These are phyloP conservation scores for Colletotrichum somersetense DNA, from an alignment of 2,329 filamentous ascomycete species.

Conservation along the genomic window DNA sequence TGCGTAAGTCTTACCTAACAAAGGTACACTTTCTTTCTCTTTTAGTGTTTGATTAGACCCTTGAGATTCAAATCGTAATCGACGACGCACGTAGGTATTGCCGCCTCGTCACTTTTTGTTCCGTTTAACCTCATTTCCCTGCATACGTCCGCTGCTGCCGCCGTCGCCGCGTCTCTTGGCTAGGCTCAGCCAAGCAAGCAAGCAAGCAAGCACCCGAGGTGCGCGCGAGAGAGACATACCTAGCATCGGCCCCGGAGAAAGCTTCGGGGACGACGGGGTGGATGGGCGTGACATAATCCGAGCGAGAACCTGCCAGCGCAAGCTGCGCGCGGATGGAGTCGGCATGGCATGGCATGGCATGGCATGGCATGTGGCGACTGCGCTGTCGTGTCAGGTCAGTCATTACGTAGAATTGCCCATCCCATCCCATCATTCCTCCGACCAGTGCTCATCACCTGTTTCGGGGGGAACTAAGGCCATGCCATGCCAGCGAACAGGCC, in stretches of 20 bases:
- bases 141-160: not conserved
- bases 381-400: slow-evolving; percentile 36
- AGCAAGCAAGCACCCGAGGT: not conserved
- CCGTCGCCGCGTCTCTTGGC: not conserved
- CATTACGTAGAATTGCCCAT: slow-evolving; percentile 37
- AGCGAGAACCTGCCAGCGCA: slow-evolving; percentile 10
- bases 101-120: not conserved
- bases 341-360: not conserved
- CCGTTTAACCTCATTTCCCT: not conserved
- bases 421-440: slow-evolving; percentile 21
- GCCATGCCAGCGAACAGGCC: slow-evolving; percentile 16
- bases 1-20: not conserved
- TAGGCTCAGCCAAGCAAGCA: not conserved
- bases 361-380: slow-evolving; percentile 28
- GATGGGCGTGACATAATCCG: slow-evolving; percentile 23
- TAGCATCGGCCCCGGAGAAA: too few relatives aligned
- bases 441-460: slow-evolving; percentile 1
- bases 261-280: not conserved
- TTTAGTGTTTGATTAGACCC: slow-evolving; percentile 19
- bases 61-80: slow-evolving; percentile 1
- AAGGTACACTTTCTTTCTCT: slow-evolving; percentile 25
- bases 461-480: slow-evolving; percentile 10
- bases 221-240: not conserved
- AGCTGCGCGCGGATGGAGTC: slow-evolving; percentile 25
- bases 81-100: not conserved